Evolutionary conservation across 352 stramenopile genomes (phyloP).

Genomic region (Achlya hypogyna): DNA sequence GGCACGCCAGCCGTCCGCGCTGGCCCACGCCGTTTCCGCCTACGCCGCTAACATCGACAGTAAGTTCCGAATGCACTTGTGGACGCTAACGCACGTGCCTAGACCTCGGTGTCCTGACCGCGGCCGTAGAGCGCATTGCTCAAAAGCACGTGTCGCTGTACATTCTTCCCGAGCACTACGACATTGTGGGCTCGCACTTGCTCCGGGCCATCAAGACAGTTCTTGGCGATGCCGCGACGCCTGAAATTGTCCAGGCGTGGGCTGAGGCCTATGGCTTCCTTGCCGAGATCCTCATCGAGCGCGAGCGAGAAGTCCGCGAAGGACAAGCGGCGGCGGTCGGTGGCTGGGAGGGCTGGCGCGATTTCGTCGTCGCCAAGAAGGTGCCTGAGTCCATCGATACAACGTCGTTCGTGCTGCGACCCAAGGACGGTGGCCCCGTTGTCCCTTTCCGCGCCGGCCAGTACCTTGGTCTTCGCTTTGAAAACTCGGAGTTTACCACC

Average conservation of each 20-base stretch:
- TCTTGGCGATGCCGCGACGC: constrained; percentile 39
- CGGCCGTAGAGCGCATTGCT: constrained; percentile 47
- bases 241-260: constrained; percentile 51
- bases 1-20: constrained; percentile 36
- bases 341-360: constrained; percentile 47
- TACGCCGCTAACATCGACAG: constrained; percentile 57
- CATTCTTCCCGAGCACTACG: constrained; percentile 61
- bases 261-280: constrained; percentile 46
- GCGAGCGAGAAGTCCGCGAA: constrained; percentile 36
- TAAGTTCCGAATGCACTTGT: not conserved
- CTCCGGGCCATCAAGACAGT: constrained; percentile 48
- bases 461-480: constrained; percentile 47
- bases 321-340: constrained; percentile 26
- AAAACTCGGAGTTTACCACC: constrained; percentile 30
- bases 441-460: constrained; percentile 45
- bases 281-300: constrained; percentile 49
- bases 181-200: constrained; percentile 45
- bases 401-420: constrained; percentile 47
- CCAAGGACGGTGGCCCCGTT: constrained; percentile 28
- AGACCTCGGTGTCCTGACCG: constrained; percentile 34
- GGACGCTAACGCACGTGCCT: not conserved
- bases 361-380: constrained; percentile 47
- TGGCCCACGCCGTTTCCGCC: constrained; percentile 45
- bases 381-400: constrained; percentile 39
- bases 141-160: constrained; percentile 53